Evolutionary conservation across 371 early-diverging fungal genomes (phyloP).

Genomic region (Choanephora cucurbitarum): DNA sequence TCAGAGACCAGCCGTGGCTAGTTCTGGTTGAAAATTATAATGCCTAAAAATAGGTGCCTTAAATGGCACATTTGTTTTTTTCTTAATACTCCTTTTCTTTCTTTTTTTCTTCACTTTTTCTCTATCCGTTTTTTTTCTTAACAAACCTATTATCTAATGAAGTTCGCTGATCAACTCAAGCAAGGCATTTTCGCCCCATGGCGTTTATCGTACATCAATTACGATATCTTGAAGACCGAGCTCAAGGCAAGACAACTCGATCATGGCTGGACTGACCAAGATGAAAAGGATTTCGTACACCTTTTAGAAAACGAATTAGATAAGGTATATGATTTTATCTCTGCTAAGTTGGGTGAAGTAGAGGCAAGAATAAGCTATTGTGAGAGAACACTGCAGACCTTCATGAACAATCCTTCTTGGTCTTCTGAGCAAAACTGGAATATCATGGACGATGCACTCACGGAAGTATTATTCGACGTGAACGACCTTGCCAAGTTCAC

Average conservation of each 20-base stretch:
- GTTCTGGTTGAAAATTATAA: too few species aligned
- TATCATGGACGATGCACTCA: conserved; percentile 50
- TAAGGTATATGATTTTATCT: conserved; percentile 84
- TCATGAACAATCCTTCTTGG: conserved; percentile 43
- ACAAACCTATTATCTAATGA: conserved; percentile 32
- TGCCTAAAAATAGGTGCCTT: too few species aligned
- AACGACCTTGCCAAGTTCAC: conserved; percentile 89
- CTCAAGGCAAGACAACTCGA: conserved; percentile 36
- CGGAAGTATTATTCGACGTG: conserved; percentile 66
- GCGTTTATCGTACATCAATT: conserved; percentile 44
- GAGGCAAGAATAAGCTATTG: conserved; percentile 81
- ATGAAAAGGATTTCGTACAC: conserved; percentile 74
- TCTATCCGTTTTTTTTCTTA: conserved; percentile 1
- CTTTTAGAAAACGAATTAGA: conserved; percentile 78
- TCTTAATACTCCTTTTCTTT: background rate
- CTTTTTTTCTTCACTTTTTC: too few species aligned
- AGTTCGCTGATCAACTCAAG: conserved; percentile 35
- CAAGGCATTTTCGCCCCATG: conserved; percentile 42
- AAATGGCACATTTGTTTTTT: background rate
- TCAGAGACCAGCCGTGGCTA: too few species aligned
- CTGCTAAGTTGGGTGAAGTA: conserved; percentile 70
- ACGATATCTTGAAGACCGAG: conserved; percentile 37
- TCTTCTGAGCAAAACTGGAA: conserved; percentile 45
- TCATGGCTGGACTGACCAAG: conserved; percentile 58
- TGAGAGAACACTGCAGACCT: conserved; percentile 70